phyloP scores from a whole-genome alignment of 495 filamentous ascomycete genomes.

The Hypoxylon rickii region DNA sequence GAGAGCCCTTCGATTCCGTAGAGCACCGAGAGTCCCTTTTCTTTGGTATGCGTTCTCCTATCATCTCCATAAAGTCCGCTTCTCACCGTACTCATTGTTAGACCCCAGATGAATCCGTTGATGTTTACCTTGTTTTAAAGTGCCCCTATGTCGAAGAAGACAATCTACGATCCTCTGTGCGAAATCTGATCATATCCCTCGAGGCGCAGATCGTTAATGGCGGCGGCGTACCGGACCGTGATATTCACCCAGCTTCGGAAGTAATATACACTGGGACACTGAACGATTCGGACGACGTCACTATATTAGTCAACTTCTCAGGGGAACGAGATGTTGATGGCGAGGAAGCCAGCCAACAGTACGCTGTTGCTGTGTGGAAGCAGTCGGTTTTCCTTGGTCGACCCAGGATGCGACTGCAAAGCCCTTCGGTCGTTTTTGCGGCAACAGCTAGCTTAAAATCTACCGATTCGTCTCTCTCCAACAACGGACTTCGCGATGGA shows the following conservation, averaged over 20 bases:
- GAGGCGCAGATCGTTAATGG: constrained; percentile 74
- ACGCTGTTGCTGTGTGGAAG: constrained; percentile 81
- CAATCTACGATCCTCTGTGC: constrained; percentile 62
- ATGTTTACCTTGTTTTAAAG: constrained; percentile 72
- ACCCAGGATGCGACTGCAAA: constrained; percentile 77
- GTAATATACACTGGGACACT: constrained; percentile 67
- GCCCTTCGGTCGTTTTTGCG: constrained; percentile 75
- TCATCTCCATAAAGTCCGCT: constrained; percentile 41
- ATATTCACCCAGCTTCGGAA: constrained; percentile 61
- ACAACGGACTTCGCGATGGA: constrained; percentile 62
- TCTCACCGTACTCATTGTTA: constrained; percentile 64
- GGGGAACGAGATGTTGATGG: constrained; percentile 48
- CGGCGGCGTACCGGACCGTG: constrained; percentile 49
- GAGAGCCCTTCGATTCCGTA: constrained; percentile 51
- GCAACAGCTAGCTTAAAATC: constrained; percentile 72
- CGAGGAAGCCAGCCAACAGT: constrained; percentile 37
- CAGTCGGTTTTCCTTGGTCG: constrained; percentile 74
- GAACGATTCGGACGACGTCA: constrained; percentile 62
- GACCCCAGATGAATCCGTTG: constrained; percentile 75
- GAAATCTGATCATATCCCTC: constrained; percentile 66
- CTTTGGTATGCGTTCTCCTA: constrained; percentile 65
- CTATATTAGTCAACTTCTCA: constrained; percentile 57
- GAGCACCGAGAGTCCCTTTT: constrained; percentile 57
- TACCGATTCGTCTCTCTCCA: constrained; percentile 53
- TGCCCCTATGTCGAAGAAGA: constrained; percentile 66